Evolutionary conservation across 352 stramenopile species (phyloP).

Genomic region (Globisporangium nodosum): DNA sequence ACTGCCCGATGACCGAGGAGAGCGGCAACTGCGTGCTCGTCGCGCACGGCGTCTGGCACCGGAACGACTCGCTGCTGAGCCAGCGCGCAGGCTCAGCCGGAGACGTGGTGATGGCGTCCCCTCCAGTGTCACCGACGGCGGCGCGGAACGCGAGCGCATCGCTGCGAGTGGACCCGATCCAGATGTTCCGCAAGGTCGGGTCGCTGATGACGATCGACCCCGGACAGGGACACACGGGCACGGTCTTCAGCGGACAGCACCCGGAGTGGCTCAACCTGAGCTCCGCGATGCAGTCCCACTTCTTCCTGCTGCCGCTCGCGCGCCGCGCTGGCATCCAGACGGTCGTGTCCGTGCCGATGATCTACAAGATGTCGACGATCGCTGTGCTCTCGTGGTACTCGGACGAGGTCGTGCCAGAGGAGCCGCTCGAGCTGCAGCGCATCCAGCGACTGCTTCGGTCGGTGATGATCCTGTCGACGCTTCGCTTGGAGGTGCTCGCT

Average conservation of each 20-base stretch:
- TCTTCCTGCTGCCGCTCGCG: constrained; percentile 70
- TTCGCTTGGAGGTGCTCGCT: constrained; percentile 45
- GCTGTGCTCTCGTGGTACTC: constrained; percentile 82
- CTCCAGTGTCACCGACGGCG: constrained; percentile 8
- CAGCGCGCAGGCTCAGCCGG: background rate
- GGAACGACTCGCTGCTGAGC: constrained; percentile 24
- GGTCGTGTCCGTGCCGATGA: constrained; percentile 69
- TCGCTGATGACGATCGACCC: constrained; percentile 74
- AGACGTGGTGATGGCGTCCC: constrained; percentile 15
- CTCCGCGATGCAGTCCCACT: constrained; percentile 47
- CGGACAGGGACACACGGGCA: constrained; percentile 66
- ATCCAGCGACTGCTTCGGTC: constrained; percentile 68
- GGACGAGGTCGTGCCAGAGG: constrained; percentile 41
- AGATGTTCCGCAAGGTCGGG: constrained; percentile 68
- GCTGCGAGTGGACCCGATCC: constrained; percentile 42
- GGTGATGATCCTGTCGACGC: constrained; percentile 52
- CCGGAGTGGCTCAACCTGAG: constrained; percentile 61
- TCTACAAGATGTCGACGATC: constrained; percentile 77
- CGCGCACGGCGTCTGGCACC: constrained; percentile 69
- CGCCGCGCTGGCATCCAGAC: constrained; percentile 60
- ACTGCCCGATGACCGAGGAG: constrained; percentile 60
- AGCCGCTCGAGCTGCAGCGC: constrained; percentile 53
- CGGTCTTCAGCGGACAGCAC: constrained; percentile 66
- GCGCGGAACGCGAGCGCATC: constrained; percentile 18
- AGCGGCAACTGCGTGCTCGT: constrained; percentile 54